Evolutionary conservation across 148 eudicot species (phyloP).

Genomic region (Fagopyrum tataricum): DNA sequence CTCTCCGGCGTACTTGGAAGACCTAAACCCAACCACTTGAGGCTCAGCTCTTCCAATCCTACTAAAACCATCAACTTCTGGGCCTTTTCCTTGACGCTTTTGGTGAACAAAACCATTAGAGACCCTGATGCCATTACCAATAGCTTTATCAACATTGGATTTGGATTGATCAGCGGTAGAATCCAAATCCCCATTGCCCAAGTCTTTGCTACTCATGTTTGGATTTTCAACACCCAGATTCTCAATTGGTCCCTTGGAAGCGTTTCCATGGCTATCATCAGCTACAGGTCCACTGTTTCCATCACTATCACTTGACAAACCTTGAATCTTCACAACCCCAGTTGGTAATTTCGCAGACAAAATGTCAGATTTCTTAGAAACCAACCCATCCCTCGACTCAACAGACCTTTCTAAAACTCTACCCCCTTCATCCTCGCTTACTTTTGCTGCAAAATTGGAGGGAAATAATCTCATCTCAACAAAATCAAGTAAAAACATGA

Average conservation of each 20-base stretch:
- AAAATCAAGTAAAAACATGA: slow-evolving; percentile 10
- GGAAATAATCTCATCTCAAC: slow-evolving; percentile 5
- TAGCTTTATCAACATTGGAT: slow-evolving; percentile 28
- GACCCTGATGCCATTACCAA: slow-evolving; percentile 26
- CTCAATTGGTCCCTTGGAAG: slow-evolving; percentile 18
- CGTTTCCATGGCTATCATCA: slow-evolving; percentile 24
- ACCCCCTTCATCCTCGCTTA: slow-evolving; percentile 37
- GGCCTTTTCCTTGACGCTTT: slow-evolving; percentile 30
- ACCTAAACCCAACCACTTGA: slow-evolving; percentile 33
- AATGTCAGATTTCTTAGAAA: slow-evolving; percentile 39
- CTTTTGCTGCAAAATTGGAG: slow-evolving; percentile 45
- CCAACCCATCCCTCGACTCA: slow-evolving; percentile 37
- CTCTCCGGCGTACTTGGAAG: slow-evolving; percentile 34
- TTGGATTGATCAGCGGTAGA: slow-evolving; percentile 29
- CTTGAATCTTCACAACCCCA: slow-evolving; percentile 34
- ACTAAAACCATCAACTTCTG: slow-evolving; percentile 24
- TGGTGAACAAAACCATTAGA: slow-evolving; percentile 27
- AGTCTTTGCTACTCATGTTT: slow-evolving; percentile 19
- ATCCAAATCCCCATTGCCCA: slow-evolving; percentile 16
- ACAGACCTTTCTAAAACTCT: slow-evolving; percentile 33
- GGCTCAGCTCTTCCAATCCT: slow-evolving; percentile 30
- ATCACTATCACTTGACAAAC: slow-evolving; percentile 21
- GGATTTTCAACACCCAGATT: slow-evolving; percentile 23
- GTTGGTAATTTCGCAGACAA: slow-evolving; percentile 27
- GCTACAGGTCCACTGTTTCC: slow-evolving; percentile 17